Conservation (phyloP, 768 basidiomycete species). For the Lentinula sp. region DNA sequence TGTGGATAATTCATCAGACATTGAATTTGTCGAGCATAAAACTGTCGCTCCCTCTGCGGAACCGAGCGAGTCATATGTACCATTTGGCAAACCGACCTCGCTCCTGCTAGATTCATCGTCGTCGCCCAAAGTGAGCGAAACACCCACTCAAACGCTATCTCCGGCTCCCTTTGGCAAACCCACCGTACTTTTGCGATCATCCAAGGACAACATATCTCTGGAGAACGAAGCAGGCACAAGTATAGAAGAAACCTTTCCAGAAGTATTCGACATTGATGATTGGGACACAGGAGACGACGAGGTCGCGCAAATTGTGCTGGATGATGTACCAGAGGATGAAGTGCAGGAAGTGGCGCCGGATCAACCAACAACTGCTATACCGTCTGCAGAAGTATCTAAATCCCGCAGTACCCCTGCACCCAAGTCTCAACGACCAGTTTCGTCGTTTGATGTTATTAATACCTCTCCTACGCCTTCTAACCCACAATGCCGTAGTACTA, state of each 20-base stretch:
- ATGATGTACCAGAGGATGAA: slow-evolving; percentile 15
- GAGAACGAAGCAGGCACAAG: background rate
- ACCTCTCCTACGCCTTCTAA: background rate
- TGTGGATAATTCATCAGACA: slow-evolving; percentile 22
- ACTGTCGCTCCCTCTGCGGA: slow-evolving; percentile 6
- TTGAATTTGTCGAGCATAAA: slow-evolving; percentile 24
- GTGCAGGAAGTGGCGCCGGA: slow-evolving; percentile 30
- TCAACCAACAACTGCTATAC: slow-evolving; percentile 4
- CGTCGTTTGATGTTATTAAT: slow-evolving; percentile 8
- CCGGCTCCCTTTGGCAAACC: slow-evolving; percentile 5
- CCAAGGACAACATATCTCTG: background rate
- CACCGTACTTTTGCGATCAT: slow-evolving; percentile 1
- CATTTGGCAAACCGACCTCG: background rate
- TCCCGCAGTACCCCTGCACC: background rate
- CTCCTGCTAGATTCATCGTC: background rate
- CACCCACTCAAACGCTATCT: background rate
- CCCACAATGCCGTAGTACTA: background rate
- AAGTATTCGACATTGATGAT: slow-evolving; percentile 30
- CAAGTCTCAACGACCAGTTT: slow-evolving; percentile 19
- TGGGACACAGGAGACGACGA: slow-evolving; percentile 80
- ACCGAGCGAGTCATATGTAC: slow-evolving; percentile 7
- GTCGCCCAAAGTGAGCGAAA: background rate
- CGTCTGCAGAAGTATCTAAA: background rate
- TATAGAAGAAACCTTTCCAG: background rate
- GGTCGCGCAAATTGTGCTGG: slow-evolving; percentile 22